Conservation (phyloP, 2,329 filamentous ascomycete species). For the Xylariomycetidae sp. region DNA sequence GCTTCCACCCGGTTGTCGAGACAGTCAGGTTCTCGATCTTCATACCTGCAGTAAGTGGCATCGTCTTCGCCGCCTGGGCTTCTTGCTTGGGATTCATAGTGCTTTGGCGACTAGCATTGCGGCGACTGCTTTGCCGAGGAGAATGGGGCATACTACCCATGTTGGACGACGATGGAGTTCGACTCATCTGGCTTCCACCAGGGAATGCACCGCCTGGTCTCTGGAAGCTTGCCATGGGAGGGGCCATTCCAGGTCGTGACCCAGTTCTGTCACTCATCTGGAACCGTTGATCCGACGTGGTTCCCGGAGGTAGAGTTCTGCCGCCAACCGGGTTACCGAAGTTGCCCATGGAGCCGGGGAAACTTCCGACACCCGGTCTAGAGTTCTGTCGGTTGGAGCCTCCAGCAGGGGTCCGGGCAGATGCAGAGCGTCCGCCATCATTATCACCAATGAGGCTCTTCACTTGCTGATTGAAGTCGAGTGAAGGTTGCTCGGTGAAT, state of each 20-base stretch:
- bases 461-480: slow-evolving; percentile 90
- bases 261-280: slow-evolving; percentile 52
- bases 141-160: slow-evolving; percentile 63
- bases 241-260: slow-evolving; percentile 44
- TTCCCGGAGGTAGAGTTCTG: slow-evolving; percentile 63
- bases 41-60: slow-evolving; percentile 83
- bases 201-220: slow-evolving; percentile 61
- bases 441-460: slow-evolving; percentile 79
- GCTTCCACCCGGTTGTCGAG: slow-evolving; percentile 83
- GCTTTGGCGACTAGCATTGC: slow-evolving; percentile 61
- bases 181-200: slow-evolving; percentile 56
- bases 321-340: slow-evolving; percentile 53
- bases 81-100: slow-evolving; percentile 53
- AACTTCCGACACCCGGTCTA: slow-evolving; percentile 46
- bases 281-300: slow-evolving; percentile 75
- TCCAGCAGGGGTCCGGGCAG: slow-evolving; percentile 54
- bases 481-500: slow-evolving; percentile 92
- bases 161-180: slow-evolving; percentile 56
- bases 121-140: slow-evolving; percentile 63
- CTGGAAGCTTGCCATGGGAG: slow-evolving; percentile 57
- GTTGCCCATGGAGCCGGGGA: slow-evolving; percentile 63
- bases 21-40: slow-evolving; percentile 76
- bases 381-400: slow-evolving; percentile 46
- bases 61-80: slow-evolving; percentile 71
- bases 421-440: slow-evolving; percentile 57